Base-by-base conservation (phyloP, 1,139 yeast genomes). In the Oligophagozyma castellii region DNA sequence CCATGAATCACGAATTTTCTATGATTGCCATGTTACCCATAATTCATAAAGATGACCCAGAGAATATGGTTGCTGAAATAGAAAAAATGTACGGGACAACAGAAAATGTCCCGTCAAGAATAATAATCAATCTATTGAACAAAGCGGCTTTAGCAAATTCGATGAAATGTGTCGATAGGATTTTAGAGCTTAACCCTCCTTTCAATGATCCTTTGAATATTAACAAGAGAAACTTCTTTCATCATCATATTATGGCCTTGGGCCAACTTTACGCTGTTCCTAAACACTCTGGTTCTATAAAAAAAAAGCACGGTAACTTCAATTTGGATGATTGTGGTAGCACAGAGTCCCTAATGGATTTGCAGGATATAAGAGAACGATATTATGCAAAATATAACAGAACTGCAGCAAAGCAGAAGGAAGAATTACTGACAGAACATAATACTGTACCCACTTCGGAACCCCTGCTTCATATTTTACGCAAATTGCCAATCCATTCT, bases 191-290 rank as follows among this genome's bases (percentile, higher is more conserved):
- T 12, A 55, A 65, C 16, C 66, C 67, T 3, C 56, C 67, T 5
- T 51, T 73, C 14, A 58, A 64, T 29, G 94, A 83, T 44, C 63
- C 73, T 1, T 58, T 71, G 5, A 95, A 84, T 46, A 72, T 86
- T 28, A 74, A 79, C 35, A 81, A 83, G 14, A 65, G 95, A 39
- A 84, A 79, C 48, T 76, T 84, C 42, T 69, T 86, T 44, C 96
- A 86, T 51, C 81, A 81, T 40, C 75, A 75, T 43, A 70, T 84
- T 19, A 74, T 84, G 31, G 69, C 75, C 16, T 63, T 78, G 33
- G 95, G 95, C 2, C 73, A 86, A 18, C 20, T 27, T 8, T 12
- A 27, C 5, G 16, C 27, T 12, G 21, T 20, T 7, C 18, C 13
- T 5, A 19, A 14, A 6, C 12, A 15, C 6, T 13, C 16, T 5